A percentile compares a stretch with the other conserved stretches of the same genome.
phyloP scores from a whole-genome alignment of 768 basidiomycete genomes.

The Symmetrospora coprosmae region DNA sequence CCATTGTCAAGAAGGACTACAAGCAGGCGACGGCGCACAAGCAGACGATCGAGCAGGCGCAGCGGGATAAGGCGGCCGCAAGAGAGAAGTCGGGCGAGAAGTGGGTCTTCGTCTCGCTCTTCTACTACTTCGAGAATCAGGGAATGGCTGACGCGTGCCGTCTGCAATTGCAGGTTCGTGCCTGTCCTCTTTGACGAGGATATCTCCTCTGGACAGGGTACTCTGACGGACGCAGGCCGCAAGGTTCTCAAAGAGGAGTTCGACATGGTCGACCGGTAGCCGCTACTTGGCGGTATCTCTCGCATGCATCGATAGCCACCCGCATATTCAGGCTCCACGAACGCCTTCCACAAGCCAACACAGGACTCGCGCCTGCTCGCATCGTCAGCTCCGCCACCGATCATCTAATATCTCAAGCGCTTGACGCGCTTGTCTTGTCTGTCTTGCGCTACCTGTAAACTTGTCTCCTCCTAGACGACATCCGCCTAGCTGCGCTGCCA shows the following conservation, averaged over 20 bases:
- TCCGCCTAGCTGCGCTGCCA: not conserved
- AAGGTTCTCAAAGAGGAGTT: not conserved
- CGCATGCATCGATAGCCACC: not conserved
- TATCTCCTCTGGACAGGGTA: not conserved
- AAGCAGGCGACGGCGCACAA: conserved; percentile 83
- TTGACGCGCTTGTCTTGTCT: not conserved
- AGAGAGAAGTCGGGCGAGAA: conserved; percentile 62
- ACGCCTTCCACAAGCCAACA: not conserved
- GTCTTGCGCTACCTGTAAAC: not conserved
- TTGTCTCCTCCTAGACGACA: not conserved
- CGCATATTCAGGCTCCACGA: not conserved
- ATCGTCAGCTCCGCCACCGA: no score
- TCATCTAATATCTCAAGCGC: not conserved
- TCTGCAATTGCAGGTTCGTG: not conserved
- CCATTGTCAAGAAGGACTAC: conserved; percentile 66
- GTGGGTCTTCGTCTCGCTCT: conserved; percentile 35
- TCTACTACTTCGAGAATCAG: not conserved
- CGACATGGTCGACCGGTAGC: conserved; percentile 1
- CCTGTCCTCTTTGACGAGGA: conserved; percentile 12
- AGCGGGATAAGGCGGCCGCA: conserved; percentile 75
- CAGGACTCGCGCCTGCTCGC: not conserved
- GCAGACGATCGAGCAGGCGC: conserved; percentile 77
- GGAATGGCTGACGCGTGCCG: not conserved
- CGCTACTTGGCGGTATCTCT: not conserved
- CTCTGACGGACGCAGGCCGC: not conserved